Evolutionary conservation across 441 rosid species (phyloP), one percentile per base, ranked within the genome.

Genomic region (Gossypium trilobum): DNA sequence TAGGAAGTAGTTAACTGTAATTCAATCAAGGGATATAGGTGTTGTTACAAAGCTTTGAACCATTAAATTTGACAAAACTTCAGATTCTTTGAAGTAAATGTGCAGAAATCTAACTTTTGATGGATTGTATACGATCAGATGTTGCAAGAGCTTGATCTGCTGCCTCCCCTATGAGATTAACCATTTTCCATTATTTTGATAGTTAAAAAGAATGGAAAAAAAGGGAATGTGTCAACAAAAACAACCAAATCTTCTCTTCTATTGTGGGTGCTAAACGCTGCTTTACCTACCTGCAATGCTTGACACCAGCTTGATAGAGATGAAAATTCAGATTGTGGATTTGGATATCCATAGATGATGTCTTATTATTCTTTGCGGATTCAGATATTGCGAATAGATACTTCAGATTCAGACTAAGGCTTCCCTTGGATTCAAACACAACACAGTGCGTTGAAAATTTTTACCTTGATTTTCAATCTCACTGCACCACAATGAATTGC

Each of bases 21-120:
- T 59, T 55, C 67, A 13, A 70, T 62, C 72, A 31, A 16, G 63
- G 42, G 50, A 73, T 63, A 33, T 61, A 77, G 23, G 27, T 27
- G 46, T 52, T 39, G 23, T 2, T 25, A 5, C 65, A 61, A 14
- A 39, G 20, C 70, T 67, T 58, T 13, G 65, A 33, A 44, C 29
- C 13, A 19, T 59, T 59, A 54, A 58, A 36, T 59, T 16, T 20
- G 36, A 31, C 66, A 29, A 42, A 9, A 11, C 61, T 4, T 29
- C 9, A 17, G 16, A 52, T 29, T 68, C 48, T 1, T 52, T 44
- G 16, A 65, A 64, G 33, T 19, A 11, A 50, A 58, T 10, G 1
- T 0, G n/a, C 22, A 16, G 67, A 19, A 66, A 39, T 61, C n/a
- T 6, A 2, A 61, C 23, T 61, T 60, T 5, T 29, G 44, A 16